These are phyloP conservation scores for Petunia secreta DNA, from an alignment of 257 asterid genomes.

Conservation along the genomic window DNA sequence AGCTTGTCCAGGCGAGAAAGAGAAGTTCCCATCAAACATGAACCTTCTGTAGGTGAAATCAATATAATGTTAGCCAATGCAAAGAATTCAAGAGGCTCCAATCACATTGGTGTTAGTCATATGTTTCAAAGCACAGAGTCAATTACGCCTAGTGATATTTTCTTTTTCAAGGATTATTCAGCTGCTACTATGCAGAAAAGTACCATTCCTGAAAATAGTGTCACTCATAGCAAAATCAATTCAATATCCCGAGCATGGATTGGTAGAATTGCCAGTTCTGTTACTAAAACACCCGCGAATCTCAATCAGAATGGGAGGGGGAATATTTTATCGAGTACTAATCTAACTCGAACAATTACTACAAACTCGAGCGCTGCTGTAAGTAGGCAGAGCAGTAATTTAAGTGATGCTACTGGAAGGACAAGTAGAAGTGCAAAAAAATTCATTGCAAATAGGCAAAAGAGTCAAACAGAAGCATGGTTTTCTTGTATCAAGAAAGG, in stretches of 20 bases:
- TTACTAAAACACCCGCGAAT: neutral
- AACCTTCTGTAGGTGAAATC: slow-evolving; percentile 61
- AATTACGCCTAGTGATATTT: slow-evolving; percentile 61
- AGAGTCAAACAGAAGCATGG: slow-evolving; percentile 60
- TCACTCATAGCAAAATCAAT: slow-evolving; percentile 3
- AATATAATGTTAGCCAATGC: slow-evolving; percentile 65
- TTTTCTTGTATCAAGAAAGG: slow-evolving; percentile 73
- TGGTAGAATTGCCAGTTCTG: neutral
- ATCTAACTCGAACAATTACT: slow-evolving; percentile 26
- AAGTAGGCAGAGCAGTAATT: slow-evolving; percentile 59
- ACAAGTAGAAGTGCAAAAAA: slow-evolving; percentile 55
- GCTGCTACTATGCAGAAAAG: slow-evolving; percentile 31
- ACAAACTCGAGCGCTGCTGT: slow-evolving; percentile 38
- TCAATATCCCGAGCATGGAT: slow-evolving; percentile 43
- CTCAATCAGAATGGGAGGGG: slow-evolving; percentile 16
- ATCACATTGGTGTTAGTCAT: slow-evolving; percentile 24
- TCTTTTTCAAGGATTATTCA: slow-evolving; percentile 50
- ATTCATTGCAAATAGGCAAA: slow-evolving; percentile 50
- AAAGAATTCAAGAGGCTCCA: slow-evolving; percentile 36
- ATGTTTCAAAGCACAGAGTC: slow-evolving; percentile 58
- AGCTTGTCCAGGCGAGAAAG: neutral
- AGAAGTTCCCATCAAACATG: slow-evolving; percentile 21
- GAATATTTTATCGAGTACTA: slow-evolving; percentile 26
- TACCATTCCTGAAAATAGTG: neutral
- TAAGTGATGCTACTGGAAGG: slow-evolving; percentile 44